These are phyloP conservation scores for Pseudogymnoascus sp. DNA, from an alignment of 2,329 filamentous ascomycete genomes.

Conservation along the genomic window DNA sequence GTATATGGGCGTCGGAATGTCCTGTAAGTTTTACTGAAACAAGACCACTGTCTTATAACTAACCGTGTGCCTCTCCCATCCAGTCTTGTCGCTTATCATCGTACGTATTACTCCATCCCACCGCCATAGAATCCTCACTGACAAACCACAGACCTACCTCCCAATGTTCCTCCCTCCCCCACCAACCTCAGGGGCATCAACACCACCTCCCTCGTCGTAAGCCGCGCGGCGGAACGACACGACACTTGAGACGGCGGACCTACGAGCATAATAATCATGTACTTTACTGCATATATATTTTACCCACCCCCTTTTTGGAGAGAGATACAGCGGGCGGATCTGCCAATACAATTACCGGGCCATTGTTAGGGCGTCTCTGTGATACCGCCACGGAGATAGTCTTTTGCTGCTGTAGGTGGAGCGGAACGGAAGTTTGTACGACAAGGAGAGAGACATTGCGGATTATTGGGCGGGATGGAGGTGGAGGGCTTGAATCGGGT, in stretches of 20 bases:
- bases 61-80: constrained; percentile 1
- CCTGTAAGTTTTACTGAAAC: constrained; percentile 46
- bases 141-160: constrained; percentile 47
- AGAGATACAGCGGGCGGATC: background rate
- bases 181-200: constrained; percentile 21
- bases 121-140: background rate
- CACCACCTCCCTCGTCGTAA: background rate
- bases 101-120: constrained; percentile 29
- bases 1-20: constrained; percentile 72
- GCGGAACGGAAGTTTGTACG: background rate
- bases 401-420: background rate
- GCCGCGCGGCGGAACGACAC: background rate
- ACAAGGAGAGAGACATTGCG: background rate
- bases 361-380: background rate
- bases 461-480: background rate
- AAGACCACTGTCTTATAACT: constrained; percentile 2
- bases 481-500: background rate
- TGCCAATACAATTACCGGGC: background rate
- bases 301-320: background rate
- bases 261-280: constrained; percentile 9
- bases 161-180: constrained; percentile 57
- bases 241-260: background rate
- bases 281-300: constrained; percentile 4
- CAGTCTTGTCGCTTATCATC: constrained; percentile 31
- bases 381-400: background rate